These are phyloP conservation scores for Suhomyces sp. DNA, from an alignment of 805 yeast species.

Conservation along the genomic window DNA sequence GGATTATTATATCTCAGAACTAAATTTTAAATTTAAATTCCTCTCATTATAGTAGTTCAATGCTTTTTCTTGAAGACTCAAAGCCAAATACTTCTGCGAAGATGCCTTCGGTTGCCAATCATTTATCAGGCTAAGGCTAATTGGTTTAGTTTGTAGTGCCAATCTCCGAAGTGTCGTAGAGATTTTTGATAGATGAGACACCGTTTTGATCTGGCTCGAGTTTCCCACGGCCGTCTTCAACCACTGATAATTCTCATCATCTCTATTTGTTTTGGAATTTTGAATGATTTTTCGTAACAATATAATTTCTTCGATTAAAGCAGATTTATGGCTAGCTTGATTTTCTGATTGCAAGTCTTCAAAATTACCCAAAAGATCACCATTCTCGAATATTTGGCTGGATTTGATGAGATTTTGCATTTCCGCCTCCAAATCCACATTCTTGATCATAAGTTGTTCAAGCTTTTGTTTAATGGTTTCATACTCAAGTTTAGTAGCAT, in stretches of 20 bases:
- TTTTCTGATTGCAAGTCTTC: slow-evolving; percentile 33
- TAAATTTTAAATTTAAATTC: background rate
- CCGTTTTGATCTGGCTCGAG: no score
- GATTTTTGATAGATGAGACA: no score
- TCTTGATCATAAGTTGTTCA: slow-evolving; percentile 17
- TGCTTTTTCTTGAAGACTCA: slow-evolving; percentile 18
- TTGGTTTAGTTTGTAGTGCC: slow-evolving; percentile 13
- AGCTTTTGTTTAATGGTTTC: slow-evolving; percentile 20
- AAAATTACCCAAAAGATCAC: slow-evolving; percentile 25
- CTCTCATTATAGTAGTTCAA: slow-evolving; percentile 1
- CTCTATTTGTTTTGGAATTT: background rate
- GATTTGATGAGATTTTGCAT: slow-evolving; percentile 26
- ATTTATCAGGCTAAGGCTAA: slow-evolving; percentile 7
- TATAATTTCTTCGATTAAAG: slow-evolving; percentile 45
- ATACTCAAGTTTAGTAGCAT: slow-evolving; percentile 7
- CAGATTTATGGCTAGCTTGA: slow-evolving; percentile 30
- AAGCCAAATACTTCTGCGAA: slow-evolving; percentile 18
- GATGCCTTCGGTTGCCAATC: slow-evolving; percentile 15
- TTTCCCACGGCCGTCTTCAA: slow-evolving; percentile 12
- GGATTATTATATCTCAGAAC: no score
- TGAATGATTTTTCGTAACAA: slow-evolving; percentile 35
- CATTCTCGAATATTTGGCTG: slow-evolving; percentile 13
- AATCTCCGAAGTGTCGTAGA: slow-evolving; percentile 11
- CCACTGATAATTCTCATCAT: slow-evolving; percentile 24
- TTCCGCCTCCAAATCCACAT: slow-evolving; percentile 21